These are phyloP conservation scores for Chaetomium sp. DNA, from an alignment of 2,329 filamentous ascomycete species.

Conservation along the genomic window DNA sequence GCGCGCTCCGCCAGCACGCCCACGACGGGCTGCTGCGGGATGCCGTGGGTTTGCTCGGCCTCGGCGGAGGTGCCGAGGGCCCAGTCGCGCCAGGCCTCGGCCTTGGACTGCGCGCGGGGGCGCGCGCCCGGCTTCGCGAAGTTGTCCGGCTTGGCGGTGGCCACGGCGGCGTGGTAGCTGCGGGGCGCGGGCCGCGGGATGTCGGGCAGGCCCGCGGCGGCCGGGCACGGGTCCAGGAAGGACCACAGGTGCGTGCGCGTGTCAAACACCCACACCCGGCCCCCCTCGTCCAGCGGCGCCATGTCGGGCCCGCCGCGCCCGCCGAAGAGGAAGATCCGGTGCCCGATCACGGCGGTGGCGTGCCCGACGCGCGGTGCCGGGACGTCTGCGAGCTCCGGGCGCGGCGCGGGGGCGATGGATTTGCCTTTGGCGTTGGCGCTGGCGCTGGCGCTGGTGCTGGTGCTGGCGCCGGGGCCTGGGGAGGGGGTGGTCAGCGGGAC, in stretches of 20 bases:
- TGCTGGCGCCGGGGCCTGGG: background rate
- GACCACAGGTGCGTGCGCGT: slow-evolving; percentile 66
- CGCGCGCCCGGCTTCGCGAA: slow-evolving; percentile 40
- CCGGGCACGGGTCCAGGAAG: slow-evolving; percentile 59
- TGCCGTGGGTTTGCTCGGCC: slow-evolving; percentile 59
- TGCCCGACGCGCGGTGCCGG: slow-evolving; percentile 73
- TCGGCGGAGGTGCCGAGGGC: slow-evolving; percentile 51
- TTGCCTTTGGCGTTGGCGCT: slow-evolving; percentile 44
- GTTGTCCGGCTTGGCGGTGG: slow-evolving; percentile 59
- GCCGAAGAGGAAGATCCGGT: slow-evolving; percentile 78
- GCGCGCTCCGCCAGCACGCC: slow-evolving; percentile 60
- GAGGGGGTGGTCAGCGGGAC: slow-evolving; percentile 26
- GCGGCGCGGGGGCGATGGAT: slow-evolving; percentile 36
- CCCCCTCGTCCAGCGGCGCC: slow-evolving; percentile 71
- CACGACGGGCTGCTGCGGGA: slow-evolving; percentile 61
- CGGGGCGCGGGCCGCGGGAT: slow-evolving; percentile 58
- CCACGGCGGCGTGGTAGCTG: slow-evolving; percentile 68
- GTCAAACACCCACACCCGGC: slow-evolving; percentile 76
- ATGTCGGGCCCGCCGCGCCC: slow-evolving; percentile 71
- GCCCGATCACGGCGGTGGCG: slow-evolving; percentile 67
- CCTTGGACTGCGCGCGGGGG: slow-evolving; percentile 38
- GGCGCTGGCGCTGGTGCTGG: background rate
- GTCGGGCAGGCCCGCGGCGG: slow-evolving; percentile 34
- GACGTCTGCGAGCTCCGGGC: slow-evolving; percentile 46
- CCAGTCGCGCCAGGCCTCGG: slow-evolving; percentile 58